Evolutionary conservation across 192 early-diverging fungal genomes (phyloP), one percentile per base, ranked within the genome.

Genomic region (Anaeromyces robustus): DNA sequence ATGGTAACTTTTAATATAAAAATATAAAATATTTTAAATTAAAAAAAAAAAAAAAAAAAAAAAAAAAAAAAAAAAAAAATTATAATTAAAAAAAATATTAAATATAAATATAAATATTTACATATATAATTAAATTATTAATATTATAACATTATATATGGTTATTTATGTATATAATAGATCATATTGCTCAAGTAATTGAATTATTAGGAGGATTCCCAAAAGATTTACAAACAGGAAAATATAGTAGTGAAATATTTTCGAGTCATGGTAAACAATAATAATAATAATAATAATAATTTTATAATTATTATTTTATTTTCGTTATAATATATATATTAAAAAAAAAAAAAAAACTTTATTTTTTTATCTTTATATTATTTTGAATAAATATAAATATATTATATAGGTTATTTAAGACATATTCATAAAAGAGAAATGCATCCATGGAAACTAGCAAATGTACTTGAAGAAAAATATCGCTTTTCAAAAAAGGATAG

Each of bases 181-280:
- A 99, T 86, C 97, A 99, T 82, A 88, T 99, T 77, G 97, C 97
- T 0, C 97, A 96, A 86, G 97, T 99, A 78, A 92, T 95, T 29
- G 97, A 99, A 85, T 90, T 97, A 28, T 83, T 99, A 29, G 97
- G 96, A n/a, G 87, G 87, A 6, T 93, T 97, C 82, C 93, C 94
- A 0, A 93, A 89, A 83, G 86, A 89, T 68, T 86, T 99, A 82
- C 92, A 94, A 0, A 90, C 88, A 4, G 97, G 97, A 26, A 94
- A 94, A 85, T 95, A 93, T 82, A 93, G 92, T 29, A 85, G 83
- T 32, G 94, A 96, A 80, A 88, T 95, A 80, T 99, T 99, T 85
- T 96, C 95, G 83, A 89, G 94, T 22, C 88, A 91, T 81, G 96
- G 95, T 14, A 79, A 34, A 34, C 12, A 34, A 34, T 34, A 34